phyloP scores from a whole-genome alignment of 768 basidiomycete species.

The Leccinellum rugosiceps region DNA sequence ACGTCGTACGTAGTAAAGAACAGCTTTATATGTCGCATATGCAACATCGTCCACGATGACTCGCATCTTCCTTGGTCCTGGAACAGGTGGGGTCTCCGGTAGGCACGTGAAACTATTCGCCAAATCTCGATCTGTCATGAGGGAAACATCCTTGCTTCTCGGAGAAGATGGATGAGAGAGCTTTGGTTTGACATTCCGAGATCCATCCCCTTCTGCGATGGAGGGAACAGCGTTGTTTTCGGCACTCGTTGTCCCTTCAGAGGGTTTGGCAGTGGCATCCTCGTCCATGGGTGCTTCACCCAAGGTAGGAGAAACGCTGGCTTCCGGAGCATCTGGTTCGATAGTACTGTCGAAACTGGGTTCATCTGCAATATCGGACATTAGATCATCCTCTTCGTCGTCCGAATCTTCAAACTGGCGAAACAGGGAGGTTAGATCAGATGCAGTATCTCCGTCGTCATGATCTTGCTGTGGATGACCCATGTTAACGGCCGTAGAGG shows the following conservation, averaged over 20 bases:
- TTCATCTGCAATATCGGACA: conserved; percentile 32
- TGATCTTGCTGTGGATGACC: conserved; percentile 16
- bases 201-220: conserved; percentile 10
- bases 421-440: conserved; percentile 42
- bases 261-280: not conserved
- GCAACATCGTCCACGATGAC: conserved; percentile 57
- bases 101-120: not conserved
- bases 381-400: conserved; percentile 48
- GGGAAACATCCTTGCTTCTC: conserved; percentile 23
- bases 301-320: not conserved
- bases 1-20: conserved; percentile 71
- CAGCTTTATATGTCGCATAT: conserved; percentile 60
- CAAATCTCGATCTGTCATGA: conserved; percentile 13
- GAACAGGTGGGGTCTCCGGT: conserved; percentile 8
- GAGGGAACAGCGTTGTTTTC: not conserved
- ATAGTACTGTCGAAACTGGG: conserved; percentile 28
- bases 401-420: conserved; percentile 49
- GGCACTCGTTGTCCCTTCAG: not conserved
- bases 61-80: conserved; percentile 49
- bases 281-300: conserved; percentile 5
- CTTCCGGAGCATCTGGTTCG: conserved; percentile 22
- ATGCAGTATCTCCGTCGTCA: conserved; percentile 44
- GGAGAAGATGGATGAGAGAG: conserved; percentile 41
- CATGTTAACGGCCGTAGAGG: conserved; percentile 35
- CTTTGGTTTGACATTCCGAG: conserved; percentile 32